A percentile compares a stretch with the other conserved stretches of the same genome.
Evolutionary conservation across 306 rosid species (phyloP).

Genomic region (Purshia tridentata): DNA sequence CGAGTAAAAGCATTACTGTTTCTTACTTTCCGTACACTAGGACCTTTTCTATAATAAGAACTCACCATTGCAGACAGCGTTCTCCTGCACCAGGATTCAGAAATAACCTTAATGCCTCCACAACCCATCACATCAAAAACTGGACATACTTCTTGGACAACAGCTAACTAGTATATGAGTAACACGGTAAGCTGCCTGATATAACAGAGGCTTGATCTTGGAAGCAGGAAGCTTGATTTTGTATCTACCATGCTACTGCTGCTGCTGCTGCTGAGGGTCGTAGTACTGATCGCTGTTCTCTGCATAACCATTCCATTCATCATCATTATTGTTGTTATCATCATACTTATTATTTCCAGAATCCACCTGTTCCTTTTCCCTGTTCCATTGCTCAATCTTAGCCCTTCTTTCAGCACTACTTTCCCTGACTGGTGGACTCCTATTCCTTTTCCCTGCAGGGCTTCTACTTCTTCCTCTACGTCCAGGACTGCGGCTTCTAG

Average conservation of each 20-base stretch:
- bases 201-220: slow-evolving; percentile 25
- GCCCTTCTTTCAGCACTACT: slow-evolving; percentile 94
- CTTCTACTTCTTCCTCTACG: slow-evolving; percentile 84
- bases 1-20: slow-evolving; percentile 2
- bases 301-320: slow-evolving; percentile 37
- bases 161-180: slow-evolving; percentile 45
- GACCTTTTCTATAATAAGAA: slow-evolving; percentile 6
- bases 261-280: slow-evolving; percentile 44
- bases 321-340: slow-evolving; percentile 36
- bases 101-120: slow-evolving; percentile 22
- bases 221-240: slow-evolving; percentile 31
- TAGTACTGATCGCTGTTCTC: slow-evolving; percentile 50
- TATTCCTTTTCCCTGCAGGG: slow-evolving; percentile 68
- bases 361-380: slow-evolving; percentile 63
- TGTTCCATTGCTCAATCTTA: slow-evolving; percentile 93
- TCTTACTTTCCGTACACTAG: slow-evolving; percentile 7
- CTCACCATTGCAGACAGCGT: slow-evolving; percentile 7
- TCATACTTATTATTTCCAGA: slow-evolving; percentile 40
- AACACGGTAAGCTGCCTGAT: slow-evolving; percentile 33
- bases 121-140: slow-evolving; percentile 25
- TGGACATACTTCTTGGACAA: slow-evolving; percentile 29
- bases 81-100: slow-evolving; percentile 13
- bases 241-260: slow-evolving; percentile 32
- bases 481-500: slow-evolving; percentile 94
- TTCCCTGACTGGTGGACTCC: slow-evolving; percentile 78